Percentiles rank a stretch among this genome's conserved stretches.
Evolutionary conservation across 2,329 filamentous ascomycete genomes (phyloP).

Genomic region (Cladosporium sp.): DNA sequence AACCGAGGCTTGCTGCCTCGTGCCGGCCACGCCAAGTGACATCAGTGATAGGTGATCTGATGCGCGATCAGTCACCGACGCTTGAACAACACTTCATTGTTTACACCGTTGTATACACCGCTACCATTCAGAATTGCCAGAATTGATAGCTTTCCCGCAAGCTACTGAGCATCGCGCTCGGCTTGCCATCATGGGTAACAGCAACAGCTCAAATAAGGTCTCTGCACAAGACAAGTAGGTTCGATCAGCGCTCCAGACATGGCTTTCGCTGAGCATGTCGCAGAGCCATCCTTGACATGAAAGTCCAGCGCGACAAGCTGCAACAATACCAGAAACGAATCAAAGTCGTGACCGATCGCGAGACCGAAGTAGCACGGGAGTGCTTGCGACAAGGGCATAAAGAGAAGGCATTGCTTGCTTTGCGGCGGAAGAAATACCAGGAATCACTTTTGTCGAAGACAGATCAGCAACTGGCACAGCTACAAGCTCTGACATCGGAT

Average conservation of each 20-base stretch:
- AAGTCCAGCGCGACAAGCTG: slow-evolving; percentile 94
- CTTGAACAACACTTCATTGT: no score
- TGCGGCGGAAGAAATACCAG: slow-evolving; percentile 96
- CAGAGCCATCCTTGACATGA: slow-evolving; percentile 96
- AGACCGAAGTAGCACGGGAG: slow-evolving; percentile 80
- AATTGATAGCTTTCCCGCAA: not conserved
- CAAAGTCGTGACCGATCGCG: slow-evolving; percentile 75
- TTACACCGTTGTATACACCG: no score
- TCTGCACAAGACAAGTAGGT: slow-evolving; percentile 79
- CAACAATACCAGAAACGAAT: slow-evolving; percentile 95
- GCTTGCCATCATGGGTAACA: slow-evolving; percentile 56
- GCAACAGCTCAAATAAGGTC: slow-evolving; percentile 58
- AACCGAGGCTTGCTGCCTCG: not conserved
- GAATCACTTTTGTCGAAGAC: slow-evolving; percentile 84
- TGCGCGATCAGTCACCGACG: slow-evolving; percentile 1
- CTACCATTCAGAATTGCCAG: no score
- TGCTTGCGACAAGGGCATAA: slow-evolving; percentile 80
- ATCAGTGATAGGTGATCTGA: slow-evolving; percentile 2
- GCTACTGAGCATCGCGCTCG: not conserved
- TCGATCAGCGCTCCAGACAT: slow-evolving; percentile 10
- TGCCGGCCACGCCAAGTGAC: slow-evolving; percentile 1
- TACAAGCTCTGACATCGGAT: slow-evolving; percentile 81
- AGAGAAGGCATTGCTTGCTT: slow-evolving; percentile 74
- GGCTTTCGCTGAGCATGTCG: slow-evolving; percentile 15
- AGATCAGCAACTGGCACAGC: slow-evolving; percentile 86